A percentile compares a stretch with the other conserved stretches of the same genome.
Evolutionary conservation across 768 basidiomycete genomes (phyloP).

Genomic region (Suillus brevipes): DNA sequence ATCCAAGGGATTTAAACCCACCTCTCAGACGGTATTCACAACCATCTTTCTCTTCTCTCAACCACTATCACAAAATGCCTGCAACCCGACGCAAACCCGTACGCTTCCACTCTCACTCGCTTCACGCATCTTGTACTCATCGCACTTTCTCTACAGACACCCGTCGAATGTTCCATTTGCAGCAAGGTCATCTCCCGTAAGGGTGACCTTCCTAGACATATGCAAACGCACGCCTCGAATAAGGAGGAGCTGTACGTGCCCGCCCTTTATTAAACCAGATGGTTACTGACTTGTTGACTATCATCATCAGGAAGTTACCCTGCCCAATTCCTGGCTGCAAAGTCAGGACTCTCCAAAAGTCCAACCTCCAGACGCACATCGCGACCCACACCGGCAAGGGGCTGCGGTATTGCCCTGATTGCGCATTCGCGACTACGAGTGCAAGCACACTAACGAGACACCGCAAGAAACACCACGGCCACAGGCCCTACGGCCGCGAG

Average conservation of each 20-base stretch:
- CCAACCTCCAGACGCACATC: conserved; percentile 28
- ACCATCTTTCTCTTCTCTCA: neutral
- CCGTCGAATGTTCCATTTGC: conserved; percentile 19
- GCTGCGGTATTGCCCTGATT: conserved; percentile 21
- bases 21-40: neutral
- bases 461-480: conserved; percentile 18
- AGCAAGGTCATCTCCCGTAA: conserved; percentile 19
- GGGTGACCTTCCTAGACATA: conserved; percentile 31
- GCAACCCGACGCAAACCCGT: conserved; percentile 9
- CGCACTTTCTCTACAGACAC: conserved; percentile 3
- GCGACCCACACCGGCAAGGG: conserved; percentile 24
- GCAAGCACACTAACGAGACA: conserved; percentile 27
- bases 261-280: no score
- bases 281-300: conserved; percentile 4
- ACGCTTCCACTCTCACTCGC: neutral
- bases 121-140: neutral
- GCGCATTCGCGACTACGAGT: conserved; percentile 17
- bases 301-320: conserved; percentile 21
- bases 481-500: conserved; percentile 10
- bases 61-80: conserved; percentile 11
- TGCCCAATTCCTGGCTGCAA: conserved; percentile 25
- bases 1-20: neutral
- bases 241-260: conserved; percentile 26
- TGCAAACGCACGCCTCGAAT: conserved; percentile 22
- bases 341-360: conserved; percentile 26